Base-by-base conservation (phyloP, 345 rosid species). In the Melastoma malabathricum region DNA sequence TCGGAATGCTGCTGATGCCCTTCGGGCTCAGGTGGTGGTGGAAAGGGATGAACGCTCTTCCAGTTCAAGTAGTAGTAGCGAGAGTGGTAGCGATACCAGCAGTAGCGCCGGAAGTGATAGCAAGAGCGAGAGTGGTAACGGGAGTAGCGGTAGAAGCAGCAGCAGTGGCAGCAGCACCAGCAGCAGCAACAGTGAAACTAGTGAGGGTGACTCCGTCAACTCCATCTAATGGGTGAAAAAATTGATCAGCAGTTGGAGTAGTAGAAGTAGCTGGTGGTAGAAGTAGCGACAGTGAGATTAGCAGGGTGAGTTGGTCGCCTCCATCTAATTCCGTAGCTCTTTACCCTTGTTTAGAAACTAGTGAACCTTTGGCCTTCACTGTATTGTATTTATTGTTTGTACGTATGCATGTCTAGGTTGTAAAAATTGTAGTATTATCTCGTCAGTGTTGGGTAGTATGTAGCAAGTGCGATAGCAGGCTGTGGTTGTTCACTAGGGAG, bases 1-100 rank as follows among this genome's bases (percentile, higher is more conserved):
- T 49, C 72, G 62, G 27, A 80, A 80, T 52, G 97, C 97, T 12
- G 97, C 97, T 19, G 94, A 84, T 64, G 92, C 88, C 43, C 92
- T 82, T 43, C 69, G 80, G 69, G 92, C 88, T 27, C 94, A 84
- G 66, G 81, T 84, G 57, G 90, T 83, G 1, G 76, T 76, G 50
- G 73, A 71, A 50, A 58, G 50, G 54, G 71, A 63, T 38, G 65
- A 66, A 51, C 55, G 47, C 12, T 62, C 68, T 52, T 84, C 88
- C 10, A 71, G 75, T 41, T 77, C 82, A 5, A 78, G 78, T 61
- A 76, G 81, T 44, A 76, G 88, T 62, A 76, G 90, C 49, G 77
- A 57, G 8, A 72, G 83, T 3, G 73, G 73, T 65, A 34, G 41
- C 12, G 41, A 34, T 34, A 34, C 41, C 41, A 34, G 41, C 12